Evolutionary conservation across 148 eudicot species (phyloP), one percentile per base, ranked within the genome.

Genomic region (Vaccinium macrocarpon): DNA sequence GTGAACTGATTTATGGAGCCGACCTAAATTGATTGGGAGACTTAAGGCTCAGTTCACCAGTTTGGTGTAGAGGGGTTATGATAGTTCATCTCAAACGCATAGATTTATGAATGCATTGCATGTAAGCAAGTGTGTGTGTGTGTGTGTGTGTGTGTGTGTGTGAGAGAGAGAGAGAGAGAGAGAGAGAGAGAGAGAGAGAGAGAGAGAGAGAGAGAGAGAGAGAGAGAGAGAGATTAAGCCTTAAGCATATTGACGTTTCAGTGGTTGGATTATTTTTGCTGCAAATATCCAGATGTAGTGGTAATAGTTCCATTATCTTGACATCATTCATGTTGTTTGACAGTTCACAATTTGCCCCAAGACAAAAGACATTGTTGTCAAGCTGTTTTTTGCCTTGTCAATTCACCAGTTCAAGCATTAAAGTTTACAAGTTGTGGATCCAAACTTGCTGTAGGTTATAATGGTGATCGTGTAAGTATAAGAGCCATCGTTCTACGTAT

Each of bases 361-460:
- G 88, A 81, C 55, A 83, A 90, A 84, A 94, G 92, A 77, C 90
- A 91, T 61, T 88, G 80, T 57, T 90, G 92, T 86, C 88, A 32
- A 85, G 98, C 94, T 84, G 89, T 87, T 76, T 87, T 93, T 82
- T 55, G 83, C 51, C 85, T 94, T 87, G 82, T 87, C 21, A 84
- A 91, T 84, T 84, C 93, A 76, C 88, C 91, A 64, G 91, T 93
- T 83, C 85, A 85, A 81, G 90, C 93, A 32, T 88, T 93, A 79
- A 86, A 92, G 56, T 94, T 90, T 87, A 81, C 88, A 78, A 84
- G 83, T 59, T 76, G 88, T 86, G 96, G 98, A 90, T 71, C 90
- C 83, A 93, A 91, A 83, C 94, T 94, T 86, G 89, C 93, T 79
- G 90, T 92, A 78, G 98, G 93, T 25, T 91, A 88, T 88, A 91